Percentiles rank a stretch among this genome's conserved stretches.
phyloP scores from a whole-genome alignment of 2,329 filamentous ascomycete genomes.

The Colletotrichum cuscutae region DNA sequence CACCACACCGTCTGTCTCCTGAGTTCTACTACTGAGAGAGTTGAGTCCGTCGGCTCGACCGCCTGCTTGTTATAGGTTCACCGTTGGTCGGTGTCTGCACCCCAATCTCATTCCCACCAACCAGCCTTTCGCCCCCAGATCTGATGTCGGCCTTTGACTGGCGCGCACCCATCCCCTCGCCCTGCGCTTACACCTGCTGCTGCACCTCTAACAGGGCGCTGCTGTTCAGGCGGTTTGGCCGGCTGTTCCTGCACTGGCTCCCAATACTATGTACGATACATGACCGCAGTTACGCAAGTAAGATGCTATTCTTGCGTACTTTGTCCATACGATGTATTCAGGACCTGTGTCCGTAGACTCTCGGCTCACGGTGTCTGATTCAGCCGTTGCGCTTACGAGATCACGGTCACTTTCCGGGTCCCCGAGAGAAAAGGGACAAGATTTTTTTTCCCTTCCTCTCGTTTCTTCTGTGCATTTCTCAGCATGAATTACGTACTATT shows the following conservation, averaged over 20 bases:
- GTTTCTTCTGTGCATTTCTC: not conserved
- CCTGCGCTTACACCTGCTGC: slow-evolving; percentile 13
- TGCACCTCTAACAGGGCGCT: slow-evolving; percentile 18
- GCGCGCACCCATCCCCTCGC: slow-evolving; percentile 2
- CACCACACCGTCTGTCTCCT: not conserved
- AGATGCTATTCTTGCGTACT: slow-evolving; percentile 1
- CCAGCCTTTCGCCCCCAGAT: not conserved
- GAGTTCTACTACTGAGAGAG: not conserved
- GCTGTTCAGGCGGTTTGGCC: not conserved
- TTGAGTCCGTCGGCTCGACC: not conserved
- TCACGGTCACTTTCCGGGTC: not conserved
- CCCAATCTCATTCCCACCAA: slow-evolving; percentile 23
- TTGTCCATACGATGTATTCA: not conserved
- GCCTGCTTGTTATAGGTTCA: not conserved
- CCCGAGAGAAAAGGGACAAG: not conserved
- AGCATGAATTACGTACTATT: slow-evolving; percentile 12
- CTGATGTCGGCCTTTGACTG: slow-evolving; percentile 15
- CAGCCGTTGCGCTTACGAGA: slow-evolving; percentile 23
- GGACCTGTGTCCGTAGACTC: not conserved
- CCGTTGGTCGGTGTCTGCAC: not conserved
- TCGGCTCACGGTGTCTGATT: not conserved
- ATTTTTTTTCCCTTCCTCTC: not conserved
- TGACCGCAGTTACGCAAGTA: not conserved
- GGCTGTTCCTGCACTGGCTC: slow-evolving; percentile 32
- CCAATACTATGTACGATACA: not conserved